These are phyloP conservation scores for Fusarium sp. DNA, from an alignment of 2,329 filamentous ascomycete genomes.

Conservation along the genomic window DNA sequence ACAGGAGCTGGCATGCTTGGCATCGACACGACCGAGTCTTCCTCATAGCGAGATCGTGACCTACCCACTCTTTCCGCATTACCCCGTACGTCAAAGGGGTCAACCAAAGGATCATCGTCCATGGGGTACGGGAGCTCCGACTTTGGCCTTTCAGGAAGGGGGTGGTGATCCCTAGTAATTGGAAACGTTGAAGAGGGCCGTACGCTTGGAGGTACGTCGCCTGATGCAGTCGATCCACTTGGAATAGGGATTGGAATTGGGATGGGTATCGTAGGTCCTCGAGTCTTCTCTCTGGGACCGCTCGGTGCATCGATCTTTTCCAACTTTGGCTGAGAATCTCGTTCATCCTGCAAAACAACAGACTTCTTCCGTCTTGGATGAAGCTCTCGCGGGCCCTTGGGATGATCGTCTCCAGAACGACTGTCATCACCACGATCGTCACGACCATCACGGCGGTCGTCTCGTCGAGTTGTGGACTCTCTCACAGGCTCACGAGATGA, in stretches of 20 bases:
- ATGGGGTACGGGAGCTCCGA: conserved; percentile 54
- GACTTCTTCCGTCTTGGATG: conserved; percentile 52
- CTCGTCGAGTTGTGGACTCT: conserved; percentile 28
- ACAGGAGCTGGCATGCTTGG: conserved; percentile 45
- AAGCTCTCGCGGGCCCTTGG: conserved; percentile 47
- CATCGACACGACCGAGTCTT: conserved; percentile 40
- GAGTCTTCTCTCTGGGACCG: conserved; percentile 51
- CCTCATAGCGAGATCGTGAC: conserved; percentile 38
- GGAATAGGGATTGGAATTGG: conserved; percentile 47
- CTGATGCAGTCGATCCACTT: conserved; percentile 31
- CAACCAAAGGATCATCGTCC: conserved; percentile 48
- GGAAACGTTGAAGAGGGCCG: conserved; percentile 51
- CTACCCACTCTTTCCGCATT: conserved; percentile 34
- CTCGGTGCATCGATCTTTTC: conserved; percentile 42
- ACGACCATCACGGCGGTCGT: conserved; percentile 38
- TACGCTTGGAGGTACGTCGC: conserved; percentile 32
- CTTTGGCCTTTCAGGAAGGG: conserved; percentile 41
- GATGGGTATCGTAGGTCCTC: conserved; percentile 51
- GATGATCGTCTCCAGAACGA: conserved; percentile 56
- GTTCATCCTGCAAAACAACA: conserved; percentile 53
- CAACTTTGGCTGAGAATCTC: conserved; percentile 38
- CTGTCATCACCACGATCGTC: conserved; percentile 49
- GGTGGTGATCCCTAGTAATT: conserved; percentile 35
- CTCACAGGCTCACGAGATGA: conserved; percentile 26
- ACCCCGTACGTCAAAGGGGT: conserved; percentile 41